Base-by-base conservation (phyloP, 2,329 filamentous ascomycete species). In the Ophiostoma montium region DNA sequence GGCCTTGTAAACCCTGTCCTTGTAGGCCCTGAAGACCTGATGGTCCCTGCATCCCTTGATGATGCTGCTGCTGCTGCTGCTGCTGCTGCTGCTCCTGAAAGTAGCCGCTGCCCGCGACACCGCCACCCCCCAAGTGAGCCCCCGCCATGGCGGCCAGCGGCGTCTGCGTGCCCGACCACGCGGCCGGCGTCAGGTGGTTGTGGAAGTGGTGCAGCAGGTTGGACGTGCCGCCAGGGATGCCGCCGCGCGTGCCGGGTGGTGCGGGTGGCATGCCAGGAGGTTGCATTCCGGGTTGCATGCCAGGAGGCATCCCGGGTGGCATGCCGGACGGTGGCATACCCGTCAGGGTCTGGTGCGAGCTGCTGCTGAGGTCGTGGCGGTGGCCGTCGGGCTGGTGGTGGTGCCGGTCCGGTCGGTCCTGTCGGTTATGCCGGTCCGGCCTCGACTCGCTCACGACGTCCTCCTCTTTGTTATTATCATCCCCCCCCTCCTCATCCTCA, bases 131-230 rank as follows among this genome's bases (percentile, higher is more conserved):
- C 51, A 78, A 70, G 53, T 80, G 78, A 23, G 82, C 84, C 36
- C 84, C 83, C 18, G 84, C 84, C 45, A 89, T 82, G 46, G 85
- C 84, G 7, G 86, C 85, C 30, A 90, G 71, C 39, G 86, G 86
- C 23, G 86, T 90, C 53, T 86, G 82, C 12, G 83, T 80, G 23
- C 86, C 86, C 44, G 83, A 85, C 55, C 84, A 73, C 3, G 80
- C 50, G 6, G 48, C 80, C 30, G 75, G 74, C 9, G 80, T 77
- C 5, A 90, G 70, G 56, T 88, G 85, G 16, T 83, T 78, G 61
- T 89, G 85, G 60, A 92, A 90, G 63, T 90, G 92, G 62, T 57
- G 82, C 82, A 55, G 49, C 58, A 90, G 71, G 57, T 86, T 88
- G 11, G 82, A 82, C 11, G 83, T 82, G 30, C 82, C 83, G 50